Evolutionary conservation across 306 rosid species (phyloP).

Genomic region (Prunus salicina): DNA sequence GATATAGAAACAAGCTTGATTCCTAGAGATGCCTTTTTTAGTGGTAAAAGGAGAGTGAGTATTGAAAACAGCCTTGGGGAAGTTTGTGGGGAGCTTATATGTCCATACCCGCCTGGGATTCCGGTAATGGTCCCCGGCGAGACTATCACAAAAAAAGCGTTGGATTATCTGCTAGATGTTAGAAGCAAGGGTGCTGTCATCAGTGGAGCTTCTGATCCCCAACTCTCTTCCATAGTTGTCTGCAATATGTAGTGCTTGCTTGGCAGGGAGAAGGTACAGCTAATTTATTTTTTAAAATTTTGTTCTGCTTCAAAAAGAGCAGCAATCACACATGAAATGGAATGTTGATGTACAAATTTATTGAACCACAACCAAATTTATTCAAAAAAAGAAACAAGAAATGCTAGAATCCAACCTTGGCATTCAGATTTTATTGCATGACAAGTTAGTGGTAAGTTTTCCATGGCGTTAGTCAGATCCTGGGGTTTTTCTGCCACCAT

Average conservation of each 20-base stretch:
- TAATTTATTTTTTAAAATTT: not conserved
- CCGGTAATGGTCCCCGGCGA: constrained; percentile 83
- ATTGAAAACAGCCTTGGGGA: constrained; percentile 57
- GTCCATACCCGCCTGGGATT: constrained; percentile 87
- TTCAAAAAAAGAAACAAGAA: not conserved
- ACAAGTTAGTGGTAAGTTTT: not conserved
- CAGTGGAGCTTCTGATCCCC: constrained; percentile 78
- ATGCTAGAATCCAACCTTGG: not conserved
- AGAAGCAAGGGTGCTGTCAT: constrained; percentile 56
- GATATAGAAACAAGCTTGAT: constrained; percentile 46
- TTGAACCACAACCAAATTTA: not conserved
- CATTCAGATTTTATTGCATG: not conserved
- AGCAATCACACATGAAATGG: not conserved
- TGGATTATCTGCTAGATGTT: constrained; percentile 57
- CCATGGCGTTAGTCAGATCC: not conserved
- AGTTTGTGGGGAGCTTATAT: constrained; percentile 77
- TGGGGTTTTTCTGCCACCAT: too few species aligned
- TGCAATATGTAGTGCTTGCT: constrained; percentile 38
- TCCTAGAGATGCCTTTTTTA: constrained; percentile 87
- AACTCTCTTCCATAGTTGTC: constrained; percentile 56
- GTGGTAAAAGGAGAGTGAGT: constrained; percentile 52
- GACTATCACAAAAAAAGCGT: constrained; percentile 51
- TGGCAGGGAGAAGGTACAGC: not conserved
- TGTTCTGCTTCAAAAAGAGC: constrained; percentile 1
- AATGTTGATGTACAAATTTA: not conserved